Conservation (phyloP, 2,329 filamentous ascomycete species). For the Penicillium sp. region DNA sequence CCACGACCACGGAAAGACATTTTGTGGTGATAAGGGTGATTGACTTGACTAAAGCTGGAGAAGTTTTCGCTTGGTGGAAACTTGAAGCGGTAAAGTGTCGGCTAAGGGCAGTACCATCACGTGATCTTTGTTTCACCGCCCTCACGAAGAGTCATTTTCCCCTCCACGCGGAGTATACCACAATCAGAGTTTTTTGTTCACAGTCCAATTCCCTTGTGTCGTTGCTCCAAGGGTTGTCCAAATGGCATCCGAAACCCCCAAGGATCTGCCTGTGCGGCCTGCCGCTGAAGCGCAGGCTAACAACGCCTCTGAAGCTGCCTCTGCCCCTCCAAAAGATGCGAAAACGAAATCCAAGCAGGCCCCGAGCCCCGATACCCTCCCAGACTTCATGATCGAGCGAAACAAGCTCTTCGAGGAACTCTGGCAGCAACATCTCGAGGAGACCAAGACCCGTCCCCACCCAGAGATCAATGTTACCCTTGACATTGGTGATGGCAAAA, state of each 20-base stretch:
- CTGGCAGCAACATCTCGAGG: slow-evolving; percentile 78
- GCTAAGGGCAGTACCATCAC: slow-evolving; percentile 36
- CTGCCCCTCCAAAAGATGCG: slow-evolving; percentile 37
- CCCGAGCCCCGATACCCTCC: slow-evolving; percentile 47
- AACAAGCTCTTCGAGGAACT: slow-evolving; percentile 85
- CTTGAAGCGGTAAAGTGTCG: slow-evolving; percentile 47
- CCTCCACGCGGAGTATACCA: slow-evolving; percentile 16
- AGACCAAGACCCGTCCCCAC: slow-evolving; percentile 58
- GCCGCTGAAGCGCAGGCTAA: slow-evolving; percentile 30
- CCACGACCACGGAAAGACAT: slow-evolving; percentile 66
- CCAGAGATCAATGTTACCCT: slow-evolving; percentile 52
- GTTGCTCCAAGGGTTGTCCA: slow-evolving; percentile 16
- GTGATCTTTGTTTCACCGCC: slow-evolving; percentile 38
- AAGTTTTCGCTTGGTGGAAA: slow-evolving; percentile 46
- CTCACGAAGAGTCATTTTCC: slow-evolving; percentile 26
- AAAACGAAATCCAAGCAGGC: slow-evolving; percentile 26
- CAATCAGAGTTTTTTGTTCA: slow-evolving; percentile 17
- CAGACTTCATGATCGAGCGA: slow-evolving; percentile 78
- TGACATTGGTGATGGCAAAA: slow-evolving; percentile 44
- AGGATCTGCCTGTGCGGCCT: slow-evolving; percentile 40
- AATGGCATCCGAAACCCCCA: slow-evolving; percentile 39
- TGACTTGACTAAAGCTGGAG: slow-evolving; percentile 30
- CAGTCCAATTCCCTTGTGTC: slow-evolving; percentile 25
- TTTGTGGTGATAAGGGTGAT: slow-evolving; percentile 35
- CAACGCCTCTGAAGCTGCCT: slow-evolving; percentile 22